A percentile compares a stretch with the other conserved stretches of the same genome.
phyloP scores from a whole-genome alignment of 345 rosid species.

The Brassica carinata region DNA sequence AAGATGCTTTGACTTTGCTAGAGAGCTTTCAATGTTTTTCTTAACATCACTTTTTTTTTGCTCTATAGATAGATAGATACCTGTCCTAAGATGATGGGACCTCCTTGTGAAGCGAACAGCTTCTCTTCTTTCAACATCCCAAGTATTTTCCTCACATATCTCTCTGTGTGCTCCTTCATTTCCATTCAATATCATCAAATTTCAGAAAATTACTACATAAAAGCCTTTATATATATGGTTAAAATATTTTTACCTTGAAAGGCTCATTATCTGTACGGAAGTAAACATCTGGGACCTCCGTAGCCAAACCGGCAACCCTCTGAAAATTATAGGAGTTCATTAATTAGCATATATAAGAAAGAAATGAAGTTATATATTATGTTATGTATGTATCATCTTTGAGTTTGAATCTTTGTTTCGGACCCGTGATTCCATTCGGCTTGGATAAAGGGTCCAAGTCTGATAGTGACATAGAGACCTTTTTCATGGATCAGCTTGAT shows the following conservation, averaged over 20 bases:
- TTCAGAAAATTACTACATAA: neutral
- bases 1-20: neutral
- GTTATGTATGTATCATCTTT: neutral
- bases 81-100: slow-evolving; percentile 64
- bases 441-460: slow-evolving; percentile 91
- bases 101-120: slow-evolving; percentile 63
- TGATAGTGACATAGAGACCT: slow-evolving; percentile 58
- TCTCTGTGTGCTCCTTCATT: slow-evolving; percentile 56
- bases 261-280: slow-evolving; percentile 77
- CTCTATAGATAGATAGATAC: slow-evolving; percentile 25
- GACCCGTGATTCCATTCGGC: slow-evolving; percentile 99
- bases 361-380: neutral
- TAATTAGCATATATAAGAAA: neutral
- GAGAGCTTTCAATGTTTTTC: neutral
- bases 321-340: slow-evolving; percentile 21
- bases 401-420: neutral
- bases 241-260: slow-evolving; percentile 57
- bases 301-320: slow-evolving; percentile 92
- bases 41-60: slow-evolving; percentile 6
- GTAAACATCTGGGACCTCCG: slow-evolving; percentile 66
- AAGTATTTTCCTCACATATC: slow-evolving; percentile 49
- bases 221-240: neutral
- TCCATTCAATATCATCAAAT: neutral
- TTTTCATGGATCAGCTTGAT: slow-evolving; percentile 58
- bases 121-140: slow-evolving; percentile 46